A percentile compares a stretch with the other conserved stretches of the same genome.
Evolutionary conservation across 2,329 filamentous ascomycete species (phyloP).

Genomic region (Mariannaea sp.): DNA sequence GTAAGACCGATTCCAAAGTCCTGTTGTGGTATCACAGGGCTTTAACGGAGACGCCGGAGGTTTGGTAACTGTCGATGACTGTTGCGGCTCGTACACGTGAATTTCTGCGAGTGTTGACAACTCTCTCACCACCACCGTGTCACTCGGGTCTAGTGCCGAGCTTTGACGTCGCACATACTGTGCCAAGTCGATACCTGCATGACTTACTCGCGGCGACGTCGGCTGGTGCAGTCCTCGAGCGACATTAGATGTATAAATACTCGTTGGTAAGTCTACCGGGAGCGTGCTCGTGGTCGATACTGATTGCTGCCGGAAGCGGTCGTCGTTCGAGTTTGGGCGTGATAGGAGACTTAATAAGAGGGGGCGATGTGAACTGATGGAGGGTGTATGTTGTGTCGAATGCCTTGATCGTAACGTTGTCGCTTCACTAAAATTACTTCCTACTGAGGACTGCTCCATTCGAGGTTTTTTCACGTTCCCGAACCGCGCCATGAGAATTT

Average conservation of each 20-base stretch:
- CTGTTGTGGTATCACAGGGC: not conserved
- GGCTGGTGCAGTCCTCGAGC: constrained; percentile 25
- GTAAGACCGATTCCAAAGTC: constrained; percentile 17
- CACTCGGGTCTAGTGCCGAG: constrained; percentile 3
- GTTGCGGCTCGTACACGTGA: not conserved
- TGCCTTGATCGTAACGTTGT: constrained; percentile 2
- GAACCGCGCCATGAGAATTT: constrained; percentile 49
- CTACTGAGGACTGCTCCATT: constrained; percentile 15
- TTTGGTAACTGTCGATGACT: constrained; percentile 2
- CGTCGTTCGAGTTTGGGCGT: constrained; percentile 20
- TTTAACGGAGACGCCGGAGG: constrained; percentile 3
- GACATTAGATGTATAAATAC: constrained; percentile 21
- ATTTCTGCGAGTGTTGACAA: constrained; percentile 3
- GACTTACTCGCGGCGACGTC: too few relatives aligned
- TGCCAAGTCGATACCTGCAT: not conserved
- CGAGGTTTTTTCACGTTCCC: constrained; percentile 25
- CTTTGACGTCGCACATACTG: not conserved
- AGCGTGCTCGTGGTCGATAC: constrained; percentile 27
- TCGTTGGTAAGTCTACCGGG: constrained; percentile 19
- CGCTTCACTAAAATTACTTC: constrained; percentile 19
- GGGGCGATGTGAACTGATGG: constrained; percentile 42
- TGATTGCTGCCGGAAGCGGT: constrained; percentile 19
- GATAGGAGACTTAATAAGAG: constrained; percentile 38
- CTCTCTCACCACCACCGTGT: not conserved
- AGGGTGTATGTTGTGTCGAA: constrained; percentile 37